These are phyloP conservation scores for Takashimella tepidaria DNA, from an alignment of 1,284 basidiomycete species.

Conservation along the genomic window DNA sequence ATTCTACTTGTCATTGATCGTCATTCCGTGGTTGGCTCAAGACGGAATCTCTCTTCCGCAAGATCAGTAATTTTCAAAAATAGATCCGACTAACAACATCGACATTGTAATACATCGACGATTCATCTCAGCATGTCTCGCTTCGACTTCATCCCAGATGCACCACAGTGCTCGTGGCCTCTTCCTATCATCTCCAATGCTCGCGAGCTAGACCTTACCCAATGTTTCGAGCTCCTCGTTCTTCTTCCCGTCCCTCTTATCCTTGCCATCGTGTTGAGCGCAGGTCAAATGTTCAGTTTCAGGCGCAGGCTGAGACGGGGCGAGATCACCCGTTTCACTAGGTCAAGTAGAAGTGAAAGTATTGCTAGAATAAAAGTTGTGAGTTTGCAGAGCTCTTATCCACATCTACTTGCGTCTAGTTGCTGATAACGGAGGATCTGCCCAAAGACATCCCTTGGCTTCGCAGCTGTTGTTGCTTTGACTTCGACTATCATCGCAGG, in stretches of 20 bases:
- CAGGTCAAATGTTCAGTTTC: constrained; percentile 46
- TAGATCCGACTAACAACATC: too few relatives aligned
- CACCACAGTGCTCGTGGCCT: constrained; percentile 32
- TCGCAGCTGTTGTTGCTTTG: constrained; percentile 51
- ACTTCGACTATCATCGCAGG: constrained; percentile 56
- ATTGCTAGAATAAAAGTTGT: constrained; percentile 62
- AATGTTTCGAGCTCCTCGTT: constrained; percentile 76
- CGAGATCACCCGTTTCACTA: constrained; percentile 20
- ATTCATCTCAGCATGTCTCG: too few relatives aligned
- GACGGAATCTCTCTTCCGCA: not conserved
- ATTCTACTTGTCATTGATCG: too few relatives aligned
- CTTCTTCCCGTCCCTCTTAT: constrained; percentile 56
- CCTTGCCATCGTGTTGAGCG: constrained; percentile 49
- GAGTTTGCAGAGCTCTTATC: constrained; percentile 53
- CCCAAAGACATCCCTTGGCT: constrained; percentile 42
- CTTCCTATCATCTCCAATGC: constrained; percentile 50
- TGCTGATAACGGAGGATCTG: too few relatives aligned
- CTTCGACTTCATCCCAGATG: constrained; percentile 3
- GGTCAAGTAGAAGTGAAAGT: constrained; percentile 50
- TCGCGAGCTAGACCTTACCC: constrained; percentile 71
- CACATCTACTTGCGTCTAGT: constrained; percentile 21
- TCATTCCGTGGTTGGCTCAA: constrained; percentile 7
- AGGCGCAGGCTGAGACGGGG: constrained; percentile 31
- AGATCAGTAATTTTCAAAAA: too few relatives aligned
- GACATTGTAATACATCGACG: too few relatives aligned